Percentiles rank a stretch among this genome's conserved stretches.
Conservation (phyloP, 495 filamentous ascomycete genomes). For the Aspergillus steynii region DNA sequence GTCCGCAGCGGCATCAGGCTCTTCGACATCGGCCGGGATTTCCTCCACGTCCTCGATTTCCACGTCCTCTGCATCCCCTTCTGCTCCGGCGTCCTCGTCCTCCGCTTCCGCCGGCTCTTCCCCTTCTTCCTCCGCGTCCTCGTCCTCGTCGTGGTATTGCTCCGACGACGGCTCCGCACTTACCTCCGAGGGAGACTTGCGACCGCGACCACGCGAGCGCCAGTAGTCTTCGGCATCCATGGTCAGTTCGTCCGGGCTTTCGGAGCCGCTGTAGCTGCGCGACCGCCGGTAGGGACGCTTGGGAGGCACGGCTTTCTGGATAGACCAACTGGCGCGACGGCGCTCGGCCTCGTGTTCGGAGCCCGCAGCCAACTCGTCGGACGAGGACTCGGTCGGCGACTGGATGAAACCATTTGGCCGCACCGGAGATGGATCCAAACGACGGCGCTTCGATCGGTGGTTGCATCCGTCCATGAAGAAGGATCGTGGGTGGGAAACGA, state of each 20-base stretch:
- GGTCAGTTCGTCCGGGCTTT: slow-evolving; percentile 49
- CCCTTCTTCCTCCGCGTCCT: slow-evolving; percentile 21
- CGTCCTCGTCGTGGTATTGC: slow-evolving; percentile 12
- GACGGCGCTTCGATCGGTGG: slow-evolving; percentile 56
- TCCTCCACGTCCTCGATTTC: slow-evolving; percentile 20
- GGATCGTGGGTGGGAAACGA: slow-evolving; percentile 10
- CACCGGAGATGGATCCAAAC: slow-evolving; percentile 39
- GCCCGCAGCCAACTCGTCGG: slow-evolving; percentile 51
- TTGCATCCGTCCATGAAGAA: slow-evolving; percentile 30
- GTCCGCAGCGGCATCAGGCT: slow-evolving; percentile 8
- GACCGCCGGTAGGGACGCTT: slow-evolving; percentile 36
- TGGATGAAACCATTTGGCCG: slow-evolving; percentile 19
- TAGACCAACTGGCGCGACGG: slow-evolving; percentile 41
- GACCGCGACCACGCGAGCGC: slow-evolving; percentile 35
- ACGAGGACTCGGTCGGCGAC: slow-evolving; percentile 49
- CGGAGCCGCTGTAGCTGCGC: slow-evolving; percentile 35
- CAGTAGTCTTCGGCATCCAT: slow-evolving; percentile 44
- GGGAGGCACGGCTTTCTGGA: slow-evolving; percentile 36
- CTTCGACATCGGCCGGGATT: slow-evolving; percentile 8
- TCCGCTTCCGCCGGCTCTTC: slow-evolving; percentile 14
- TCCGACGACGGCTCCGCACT: slow-evolving; percentile 12
- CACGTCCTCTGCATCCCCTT: slow-evolving; percentile 8
- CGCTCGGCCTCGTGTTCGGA: slow-evolving; percentile 44
- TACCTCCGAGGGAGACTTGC: slow-evolving; percentile 24
- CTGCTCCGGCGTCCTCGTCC: slow-evolving; percentile 1